A percentile compares a stretch with the other conserved stretches of the same genome.
These are phyloP conservation scores for Tilletiopsis washingtonensis DNA, from an alignment of 1,284 basidiomycete species.

Conservation along the genomic window DNA sequence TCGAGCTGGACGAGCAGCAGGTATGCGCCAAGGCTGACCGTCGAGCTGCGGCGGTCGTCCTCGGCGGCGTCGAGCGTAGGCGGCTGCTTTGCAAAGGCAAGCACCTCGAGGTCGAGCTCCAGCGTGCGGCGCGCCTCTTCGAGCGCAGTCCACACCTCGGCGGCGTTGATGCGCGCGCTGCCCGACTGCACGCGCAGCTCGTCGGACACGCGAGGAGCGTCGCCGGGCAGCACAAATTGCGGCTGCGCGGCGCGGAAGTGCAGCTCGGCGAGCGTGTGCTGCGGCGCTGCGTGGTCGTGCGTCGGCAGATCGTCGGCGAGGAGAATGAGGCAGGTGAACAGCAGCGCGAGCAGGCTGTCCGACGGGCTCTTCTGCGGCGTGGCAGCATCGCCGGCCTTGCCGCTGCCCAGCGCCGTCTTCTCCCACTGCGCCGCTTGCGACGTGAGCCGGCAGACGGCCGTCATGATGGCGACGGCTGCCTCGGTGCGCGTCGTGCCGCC, in stretches of 20 bases:
- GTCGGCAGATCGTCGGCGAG: not conserved
- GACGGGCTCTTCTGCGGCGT: too few species aligned
- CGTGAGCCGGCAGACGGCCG: not conserved
- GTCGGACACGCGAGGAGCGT: too few species aligned
- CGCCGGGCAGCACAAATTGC: too few species aligned
- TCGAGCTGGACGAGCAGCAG: slow-evolving; percentile 8
- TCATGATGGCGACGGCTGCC: not conserved
- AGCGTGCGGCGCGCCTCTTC: not conserved
- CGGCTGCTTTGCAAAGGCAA: not conserved
- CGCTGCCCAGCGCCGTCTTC: too few species aligned
- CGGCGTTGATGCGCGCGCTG: too few species aligned
- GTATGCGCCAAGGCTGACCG: slow-evolving; percentile 6
- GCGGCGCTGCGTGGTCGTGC: too few species aligned
- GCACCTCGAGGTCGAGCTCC: not conserved
- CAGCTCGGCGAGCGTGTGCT: too few species aligned
- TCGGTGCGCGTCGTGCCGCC: not conserved
- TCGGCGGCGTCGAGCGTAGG: not conserved
- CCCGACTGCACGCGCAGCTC: too few species aligned
- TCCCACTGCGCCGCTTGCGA: too few species aligned
- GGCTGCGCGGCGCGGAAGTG: not conserved
- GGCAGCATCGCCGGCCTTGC: too few species aligned
- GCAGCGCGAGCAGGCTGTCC: too few species aligned
- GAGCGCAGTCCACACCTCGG: slow-evolving; percentile 2
- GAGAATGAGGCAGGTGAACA: too few species aligned
- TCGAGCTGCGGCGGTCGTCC: not conserved